Base-by-base conservation (phyloP, 1,284 basidiomycete genomes). In the Ceratobasidium sp. region DNA sequence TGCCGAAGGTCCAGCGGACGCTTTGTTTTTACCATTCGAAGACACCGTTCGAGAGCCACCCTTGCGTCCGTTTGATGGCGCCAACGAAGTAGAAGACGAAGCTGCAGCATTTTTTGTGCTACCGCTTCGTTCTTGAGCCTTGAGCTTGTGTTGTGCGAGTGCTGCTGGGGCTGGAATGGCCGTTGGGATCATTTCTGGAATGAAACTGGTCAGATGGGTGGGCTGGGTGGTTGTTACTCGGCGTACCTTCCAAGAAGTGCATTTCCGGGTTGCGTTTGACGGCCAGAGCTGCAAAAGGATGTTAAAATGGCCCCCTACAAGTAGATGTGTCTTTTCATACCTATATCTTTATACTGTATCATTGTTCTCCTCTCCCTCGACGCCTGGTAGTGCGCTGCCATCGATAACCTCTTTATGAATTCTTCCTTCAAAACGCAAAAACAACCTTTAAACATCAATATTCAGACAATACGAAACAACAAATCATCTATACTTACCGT, bases 251-350 rank as follows among this genome's bases (percentile, higher is more conserved):
- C 15, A 95, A 87, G 82, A 95, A 95, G 67, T 92, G 83, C 81
- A 92, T 93, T 80, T 94, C 93, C 66, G 94, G 92, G 69, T 87
- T 90, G 81, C 89, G 90, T 79, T 91, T 87, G 33, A 91, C 90
- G 20, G 91, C 89, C 15, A 87, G 86, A 5, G 89, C 93, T 94
- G 69, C 1, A 51, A 6, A 60, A 63, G 49, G 42, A 51, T 60
- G 67, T 69, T 73, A 72, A n/a, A 46, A 58, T 9, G n/a, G 66
- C 40, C 42, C 53, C 33, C 18, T 39, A 20, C 44, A 28, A 61
- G 39, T 15, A 78, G 44, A 63, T 23, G 26, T 39, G 51, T 44
- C 40, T 23, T n/a, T 13, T 84, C 87, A 77, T 81, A 94, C 93
- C 91, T 51, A 94, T 84, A 82, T 95, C 94, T 81, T 88, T 90